A percentile compares a stretch with the other conserved stretches of the same genome.
Evolutionary conservation across 2,329 filamentous ascomycete species (phyloP).

Genomic region (Cladosporium sp.): DNA sequence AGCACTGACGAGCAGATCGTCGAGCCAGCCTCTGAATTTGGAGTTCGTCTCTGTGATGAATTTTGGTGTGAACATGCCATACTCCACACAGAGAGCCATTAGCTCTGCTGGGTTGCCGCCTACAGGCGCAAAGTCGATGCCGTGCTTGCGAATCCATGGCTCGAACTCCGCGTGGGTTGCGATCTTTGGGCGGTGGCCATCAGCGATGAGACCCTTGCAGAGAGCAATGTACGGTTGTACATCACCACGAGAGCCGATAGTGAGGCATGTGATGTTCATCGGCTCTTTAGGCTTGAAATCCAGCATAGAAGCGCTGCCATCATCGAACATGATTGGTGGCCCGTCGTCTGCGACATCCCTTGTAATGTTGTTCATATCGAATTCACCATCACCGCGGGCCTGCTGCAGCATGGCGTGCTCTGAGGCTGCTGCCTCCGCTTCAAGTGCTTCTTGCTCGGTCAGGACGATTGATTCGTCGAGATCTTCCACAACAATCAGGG

Average conservation of each 20-base stretch:
- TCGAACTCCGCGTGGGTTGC: constrained; percentile 91
- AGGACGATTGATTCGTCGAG: constrained; percentile 66
- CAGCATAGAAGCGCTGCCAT: constrained; percentile 79
- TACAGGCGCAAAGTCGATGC: constrained; percentile 85
- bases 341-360: constrained; percentile 44
- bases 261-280: constrained; percentile 84
- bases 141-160: constrained; percentile 83
- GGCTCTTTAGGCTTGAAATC: constrained; percentile 83
- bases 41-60: constrained; percentile 83
- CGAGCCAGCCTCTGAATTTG: constrained; percentile 92
- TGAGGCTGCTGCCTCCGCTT: constrained; percentile 52
- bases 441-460: constrained; percentile 63
- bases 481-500: constrained; percentile 67
- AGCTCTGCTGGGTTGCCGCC: constrained; percentile 89
- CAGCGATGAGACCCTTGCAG: constrained; percentile 81
- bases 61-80: constrained; percentile 91
- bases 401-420: constrained; percentile 63
- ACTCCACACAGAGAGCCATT: constrained; percentile 93
- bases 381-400: constrained; percentile 52
- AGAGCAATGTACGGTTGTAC: constrained; percentile 97
- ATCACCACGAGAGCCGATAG: constrained; percentile 91
- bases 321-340: constrained; percentile 81
- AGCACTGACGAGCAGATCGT: constrained; percentile 76
- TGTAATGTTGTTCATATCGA: constrained; percentile 30
- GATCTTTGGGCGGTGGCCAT: constrained; percentile 82